Percentiles rank a stretch among this genome's conserved stretches.
Conservation (phyloP, 169 alveolate genomes). For the Amoebophrya sp. region DNA sequence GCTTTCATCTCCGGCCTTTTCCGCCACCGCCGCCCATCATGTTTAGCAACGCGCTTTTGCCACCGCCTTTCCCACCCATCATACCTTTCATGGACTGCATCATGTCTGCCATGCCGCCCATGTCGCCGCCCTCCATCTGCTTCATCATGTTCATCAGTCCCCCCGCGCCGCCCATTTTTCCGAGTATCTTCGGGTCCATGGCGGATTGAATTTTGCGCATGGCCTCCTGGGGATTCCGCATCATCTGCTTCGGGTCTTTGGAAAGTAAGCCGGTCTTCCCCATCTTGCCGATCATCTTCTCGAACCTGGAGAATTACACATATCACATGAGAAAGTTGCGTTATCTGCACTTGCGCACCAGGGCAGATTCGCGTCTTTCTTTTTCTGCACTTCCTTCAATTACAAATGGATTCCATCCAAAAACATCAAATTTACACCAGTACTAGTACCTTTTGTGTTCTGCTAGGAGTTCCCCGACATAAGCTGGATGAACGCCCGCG, state of each 20-base stretch:
- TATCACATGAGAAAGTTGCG: too few relatives aligned
- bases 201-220: background rate
- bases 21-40: background rate
- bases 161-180: background rate
- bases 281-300: constrained; percentile 8
- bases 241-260: background rate
- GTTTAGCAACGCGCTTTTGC: background rate
- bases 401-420: too few relatives aligned
- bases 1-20: too few relatives aligned
- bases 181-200: background rate
- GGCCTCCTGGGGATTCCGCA: background rate
- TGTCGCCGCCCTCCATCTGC: background rate
- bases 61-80: constrained; percentile 4
- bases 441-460: background rate
- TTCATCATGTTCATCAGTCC: background rate
- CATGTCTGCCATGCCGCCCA: background rate
- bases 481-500: background rate
- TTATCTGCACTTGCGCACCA: too few relatives aligned
- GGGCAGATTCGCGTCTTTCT: too few relatives aligned
- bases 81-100: background rate
- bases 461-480: background rate
- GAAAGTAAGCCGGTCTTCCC: background rate
- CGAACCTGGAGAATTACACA: constrained; percentile 6
- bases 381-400: too few relatives aligned
- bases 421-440: background rate